Percentiles rank a stretch among this genome's conserved stretches.
Evolutionary conservation across 768 basidiomycete species (phyloP).

Genomic region (Termitomyces sp.): DNA sequence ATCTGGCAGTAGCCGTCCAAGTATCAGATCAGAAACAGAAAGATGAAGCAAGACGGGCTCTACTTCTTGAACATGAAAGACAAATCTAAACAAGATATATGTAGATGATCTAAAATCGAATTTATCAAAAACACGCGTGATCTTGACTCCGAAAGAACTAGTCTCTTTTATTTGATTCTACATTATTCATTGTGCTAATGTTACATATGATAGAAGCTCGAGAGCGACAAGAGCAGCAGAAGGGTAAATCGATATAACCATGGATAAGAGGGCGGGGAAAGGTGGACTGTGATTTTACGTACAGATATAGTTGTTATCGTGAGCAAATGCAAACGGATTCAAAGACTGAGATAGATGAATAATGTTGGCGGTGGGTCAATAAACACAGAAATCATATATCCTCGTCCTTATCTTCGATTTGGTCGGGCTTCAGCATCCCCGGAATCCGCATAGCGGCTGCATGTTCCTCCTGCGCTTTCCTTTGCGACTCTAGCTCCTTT

Average conservation of each 20-base stretch:
- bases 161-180: slow-evolving; percentile 26
- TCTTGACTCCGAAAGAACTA: background rate
- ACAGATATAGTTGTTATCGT: slow-evolving; percentile 15
- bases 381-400: slow-evolving; percentile 51
- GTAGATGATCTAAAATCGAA: background rate
- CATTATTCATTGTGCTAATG: slow-evolving; percentile 38
- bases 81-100: background rate
- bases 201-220: slow-evolving; percentile 38
- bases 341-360: slow-evolving; percentile 2
- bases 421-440: slow-evolving; percentile 96
- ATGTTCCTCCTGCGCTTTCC: slow-evolving; percentile 78
- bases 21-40: slow-evolving; percentile 6
- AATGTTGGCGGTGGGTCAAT: background rate
- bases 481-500: slow-evolving; percentile 82
- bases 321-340: slow-evolving; percentile 38
- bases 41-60: slow-evolving; percentile 9
- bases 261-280: slow-evolving; percentile 21
- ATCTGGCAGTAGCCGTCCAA: slow-evolving; percentile 38
- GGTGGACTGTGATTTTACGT: slow-evolving; percentile 25
- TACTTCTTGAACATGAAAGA: slow-evolving; percentile 75
- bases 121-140: slow-evolving; percentile 14
- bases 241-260: slow-evolving; percentile 27
- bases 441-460: slow-evolving; percentile 91
- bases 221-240: slow-evolving; percentile 22
- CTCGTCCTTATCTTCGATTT: slow-evolving; percentile 91